Conservation (phyloP, 352 stramenopile genomes). For the Phytophthora pluvialis region DNA sequence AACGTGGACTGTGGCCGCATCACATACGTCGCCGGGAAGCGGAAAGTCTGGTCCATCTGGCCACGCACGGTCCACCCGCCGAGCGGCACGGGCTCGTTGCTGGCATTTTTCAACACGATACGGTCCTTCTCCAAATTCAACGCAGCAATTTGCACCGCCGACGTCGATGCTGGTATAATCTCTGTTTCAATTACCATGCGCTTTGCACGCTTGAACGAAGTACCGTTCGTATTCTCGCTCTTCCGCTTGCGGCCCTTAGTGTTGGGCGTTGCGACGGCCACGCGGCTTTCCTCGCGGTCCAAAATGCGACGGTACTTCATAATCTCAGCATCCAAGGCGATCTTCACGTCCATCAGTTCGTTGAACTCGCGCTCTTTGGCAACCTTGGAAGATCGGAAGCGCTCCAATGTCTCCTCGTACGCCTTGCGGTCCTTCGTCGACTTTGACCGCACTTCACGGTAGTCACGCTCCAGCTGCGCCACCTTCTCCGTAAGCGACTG, state of each 20-base stretch:
- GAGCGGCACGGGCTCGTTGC: constrained; percentile 60
- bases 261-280: constrained; percentile 67
- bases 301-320: constrained; percentile 84
- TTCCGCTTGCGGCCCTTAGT: constrained; percentile 68
- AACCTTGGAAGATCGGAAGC: constrained; percentile 71
- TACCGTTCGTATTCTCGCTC: constrained; percentile 42
- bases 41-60: constrained; percentile 70
- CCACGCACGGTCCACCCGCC: constrained; percentile 73
- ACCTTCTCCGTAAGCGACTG: constrained; percentile 83
- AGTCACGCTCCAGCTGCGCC: constrained; percentile 78
- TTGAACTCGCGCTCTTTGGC: constrained; percentile 86
- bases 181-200: constrained; percentile 19
- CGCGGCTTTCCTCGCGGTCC: constrained; percentile 77
- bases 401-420: constrained; percentile 75
- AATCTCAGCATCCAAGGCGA: constrained; percentile 78
- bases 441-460: constrained; percentile 74
- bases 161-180: constrained; percentile 15
- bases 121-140: constrained; percentile 80
- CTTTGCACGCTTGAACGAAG: constrained; percentile 55
- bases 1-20: constrained; percentile 74
- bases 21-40: constrained; percentile 69
- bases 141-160: constrained; percentile 64
- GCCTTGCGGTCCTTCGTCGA: constrained; percentile 82
- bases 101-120: constrained; percentile 81
- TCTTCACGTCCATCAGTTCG: constrained; percentile 90